Evolutionary conservation across 2,329 filamentous ascomycete genomes (phyloP).

Genomic region (Nemania abortiva): DNA sequence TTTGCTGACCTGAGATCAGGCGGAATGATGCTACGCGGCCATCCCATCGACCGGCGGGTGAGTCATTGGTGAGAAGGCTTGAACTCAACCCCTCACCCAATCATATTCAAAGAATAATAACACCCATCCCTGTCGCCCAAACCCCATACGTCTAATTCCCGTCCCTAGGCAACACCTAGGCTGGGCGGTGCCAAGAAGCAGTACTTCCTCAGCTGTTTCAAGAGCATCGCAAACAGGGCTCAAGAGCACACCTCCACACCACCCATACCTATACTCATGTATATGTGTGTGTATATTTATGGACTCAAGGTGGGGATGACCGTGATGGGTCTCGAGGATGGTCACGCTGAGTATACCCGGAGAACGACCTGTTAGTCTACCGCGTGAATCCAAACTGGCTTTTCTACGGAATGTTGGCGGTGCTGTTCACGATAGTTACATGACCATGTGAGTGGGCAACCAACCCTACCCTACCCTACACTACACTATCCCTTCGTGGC

Average conservation of each 20-base stretch:
- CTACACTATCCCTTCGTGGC: neutral
- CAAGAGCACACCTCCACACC: constrained; percentile 22
- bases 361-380: constrained; percentile 10
- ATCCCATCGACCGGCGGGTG: constrained; percentile 31
- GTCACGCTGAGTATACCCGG: constrained; percentile 5
- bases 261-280: constrained; percentile 16
- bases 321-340: neutral
- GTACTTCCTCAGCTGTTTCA: constrained; percentile 14
- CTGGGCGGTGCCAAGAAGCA: constrained; percentile 24
- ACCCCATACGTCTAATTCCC: constrained; percentile 17
- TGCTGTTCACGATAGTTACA: constrained; percentile 32
- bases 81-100: constrained; percentile 19
- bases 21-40: constrained; percentile 23
- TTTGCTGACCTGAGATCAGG: constrained; percentile 37
- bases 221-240: constrained; percentile 2
- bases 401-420: neutral
- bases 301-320: constrained; percentile 11
- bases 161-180: constrained; percentile 27
- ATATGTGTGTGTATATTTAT: constrained; percentile 5
- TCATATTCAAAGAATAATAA: constrained; percentile 20
- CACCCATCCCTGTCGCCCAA: constrained; percentile 21
- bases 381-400: constrained; percentile 21
- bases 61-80: constrained; percentile 36
- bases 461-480: neutral
- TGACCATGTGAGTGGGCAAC: constrained; percentile 27